Conservation (phyloP, 1,139 yeast species). For the Debaryomyces fabryi region DNA sequence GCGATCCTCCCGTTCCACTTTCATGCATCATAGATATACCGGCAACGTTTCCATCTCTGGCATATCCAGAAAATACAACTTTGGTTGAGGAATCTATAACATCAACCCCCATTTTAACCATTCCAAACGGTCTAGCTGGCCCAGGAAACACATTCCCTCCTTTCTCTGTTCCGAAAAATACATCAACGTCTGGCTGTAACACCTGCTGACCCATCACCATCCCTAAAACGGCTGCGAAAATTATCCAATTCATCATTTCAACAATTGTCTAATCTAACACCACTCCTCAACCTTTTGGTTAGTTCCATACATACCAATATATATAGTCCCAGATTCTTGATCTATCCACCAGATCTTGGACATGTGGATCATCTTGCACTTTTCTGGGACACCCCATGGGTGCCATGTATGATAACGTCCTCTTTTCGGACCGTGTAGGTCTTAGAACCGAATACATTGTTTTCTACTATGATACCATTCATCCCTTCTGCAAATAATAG, state of each 20-base stretch:
- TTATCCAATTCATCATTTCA: constrained; percentile 2
- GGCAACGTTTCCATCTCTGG: constrained; percentile 29
- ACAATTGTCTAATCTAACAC: background rate
- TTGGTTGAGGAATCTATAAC: constrained; percentile 24
- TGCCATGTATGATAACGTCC: background rate
- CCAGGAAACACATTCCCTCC: constrained; percentile 46
- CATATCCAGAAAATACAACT: constrained; percentile 38
- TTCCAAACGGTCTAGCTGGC: constrained; percentile 39
- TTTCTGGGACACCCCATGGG: background rate
- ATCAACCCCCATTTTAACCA: constrained; percentile 44
- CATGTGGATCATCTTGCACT: background rate
- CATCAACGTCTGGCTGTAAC: constrained; percentile 24
- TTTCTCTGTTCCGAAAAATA: constrained; percentile 36
- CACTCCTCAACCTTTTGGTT: background rate
- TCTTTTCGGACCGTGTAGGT: background rate
- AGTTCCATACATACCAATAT: background rate
- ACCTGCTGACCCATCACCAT: background rate
- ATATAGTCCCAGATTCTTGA: background rate
- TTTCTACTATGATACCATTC: background rate
- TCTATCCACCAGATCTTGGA: background rate
- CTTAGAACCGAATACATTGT: background rate
- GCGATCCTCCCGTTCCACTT: constrained; percentile 45
- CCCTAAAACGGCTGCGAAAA: constrained; percentile 7
- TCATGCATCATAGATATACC: constrained; percentile 46
- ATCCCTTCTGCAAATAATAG: background rate